Evolutionary conservation across 2,329 filamentous ascomycete genomes (phyloP), one percentile per base, ranked within the genome.

Genomic region (Catunica adiposa): DNA sequence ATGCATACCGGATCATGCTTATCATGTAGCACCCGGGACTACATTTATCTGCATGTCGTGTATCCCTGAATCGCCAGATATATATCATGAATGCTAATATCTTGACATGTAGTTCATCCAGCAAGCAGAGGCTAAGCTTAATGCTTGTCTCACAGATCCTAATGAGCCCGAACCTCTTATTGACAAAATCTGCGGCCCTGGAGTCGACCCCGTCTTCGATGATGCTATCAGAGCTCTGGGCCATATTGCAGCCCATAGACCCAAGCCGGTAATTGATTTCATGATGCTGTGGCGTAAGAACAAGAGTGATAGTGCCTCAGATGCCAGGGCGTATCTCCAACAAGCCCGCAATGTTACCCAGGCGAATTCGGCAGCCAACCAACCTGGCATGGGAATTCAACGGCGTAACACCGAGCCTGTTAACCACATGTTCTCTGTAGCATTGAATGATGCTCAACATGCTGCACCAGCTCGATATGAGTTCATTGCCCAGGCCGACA

Each of bases 211-310:
- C 1, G 81, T 80, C 9, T 98, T 98, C 65, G 92, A 98, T 67
- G 90, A 97, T 69, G 79, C 95, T 63, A 94, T 98, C 61, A 82
- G 83, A 26, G 92, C 94, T 15, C 75, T 98, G 40, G 92, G 92
- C 2, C 90, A 97, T 66, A 95, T 98, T 64, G 88, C 90, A 54
- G 86, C 88, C 58, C 85, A 89, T 61, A 94, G 94, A 65, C 94
- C 94, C 3, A 97, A 94, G 66, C 86, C 89, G 3, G 71, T 98
- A 53, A 96, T 98, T 63, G 92, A 98, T 68, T 89, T 87, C 20
- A 89, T 98, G 67, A 98, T 98, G 87, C 78, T 94, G 31, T 98
- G 92, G 92, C 82, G 92, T 56, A 97, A 96, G 68, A 86, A 81
- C 61, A 97, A 97, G 71, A 94, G 89, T 61, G 90, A 97, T 68